Percentiles rank a stretch among this genome's conserved stretches.
Evolutionary conservation across 2,329 filamentous ascomycete genomes (phyloP).

Genomic region (Teratosphaeria destructans): DNA sequence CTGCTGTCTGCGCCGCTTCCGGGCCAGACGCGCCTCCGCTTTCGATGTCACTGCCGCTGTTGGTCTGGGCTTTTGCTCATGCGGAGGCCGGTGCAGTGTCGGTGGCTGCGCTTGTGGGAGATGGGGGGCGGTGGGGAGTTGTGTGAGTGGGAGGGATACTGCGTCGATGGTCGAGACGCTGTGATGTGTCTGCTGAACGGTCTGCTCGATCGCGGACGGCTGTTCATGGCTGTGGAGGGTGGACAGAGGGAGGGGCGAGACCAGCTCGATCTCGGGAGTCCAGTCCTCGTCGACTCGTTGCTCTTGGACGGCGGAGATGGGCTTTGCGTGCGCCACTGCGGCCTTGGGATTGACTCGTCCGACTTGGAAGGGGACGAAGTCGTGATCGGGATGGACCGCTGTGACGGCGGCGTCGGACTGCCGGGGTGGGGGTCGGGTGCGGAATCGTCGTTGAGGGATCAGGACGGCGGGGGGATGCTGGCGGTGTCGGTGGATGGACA

Average conservation of each 20-base stretch:
- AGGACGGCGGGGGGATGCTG: not conserved
- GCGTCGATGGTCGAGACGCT: not conserved
- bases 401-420: not conserved
- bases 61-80: not conserved
- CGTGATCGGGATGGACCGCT: not conserved
- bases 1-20: slow-evolving; percentile 10
- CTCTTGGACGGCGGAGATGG: slow-evolving; percentile 1
- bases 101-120: not conserved
- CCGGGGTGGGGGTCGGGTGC: slow-evolving; percentile 1
- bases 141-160: not conserved
- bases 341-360: not conserved
- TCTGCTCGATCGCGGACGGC: not conserved
- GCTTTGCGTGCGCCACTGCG: not conserved
- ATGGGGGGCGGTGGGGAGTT: not conserved
- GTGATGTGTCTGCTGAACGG: not conserved
- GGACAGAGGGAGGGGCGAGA: not conserved
- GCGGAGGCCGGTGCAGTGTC: not conserved
- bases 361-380: not conserved
- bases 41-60: not conserved
- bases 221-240: not conserved
- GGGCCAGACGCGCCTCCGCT: not conserved
- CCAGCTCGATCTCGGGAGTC: slow-evolving; percentile 8
- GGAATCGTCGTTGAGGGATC: not conserved
- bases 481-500: not conserved
- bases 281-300: slow-evolving; percentile 4